phyloP scores from a whole-genome alignment of 2,329 filamentous ascomycete species.

The Aspergillus aculeatus region DNA sequence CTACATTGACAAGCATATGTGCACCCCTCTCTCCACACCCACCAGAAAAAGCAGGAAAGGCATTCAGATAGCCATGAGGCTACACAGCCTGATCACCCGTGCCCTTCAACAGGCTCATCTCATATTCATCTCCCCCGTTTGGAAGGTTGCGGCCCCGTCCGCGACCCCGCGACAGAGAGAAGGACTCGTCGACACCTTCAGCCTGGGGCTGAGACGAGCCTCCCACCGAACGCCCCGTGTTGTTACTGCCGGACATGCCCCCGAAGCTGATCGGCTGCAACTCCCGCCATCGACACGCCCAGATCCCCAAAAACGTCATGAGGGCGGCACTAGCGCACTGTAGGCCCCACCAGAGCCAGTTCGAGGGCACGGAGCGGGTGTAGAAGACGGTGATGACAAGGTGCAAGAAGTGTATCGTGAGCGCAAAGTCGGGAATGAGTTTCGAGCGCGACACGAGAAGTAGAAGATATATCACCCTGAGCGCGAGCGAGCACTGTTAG shows the following conservation, averaged over 20 bases:
- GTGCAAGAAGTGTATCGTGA: constrained; percentile 84
- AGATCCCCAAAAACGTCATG: constrained; percentile 74
- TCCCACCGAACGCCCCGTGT: constrained; percentile 14
- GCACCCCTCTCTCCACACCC: constrained; percentile 4
- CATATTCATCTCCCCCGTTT: constrained; percentile 29
- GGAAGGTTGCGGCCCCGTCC: constrained; percentile 31
- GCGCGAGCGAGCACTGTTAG: not conserved
- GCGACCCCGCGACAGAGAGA: constrained; percentile 30
- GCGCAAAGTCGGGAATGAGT: constrained; percentile 88
- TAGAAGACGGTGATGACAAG: constrained; percentile 76
- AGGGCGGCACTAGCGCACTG: constrained; percentile 60
- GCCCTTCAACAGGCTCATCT: constrained; percentile 35
- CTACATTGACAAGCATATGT: not conserved
- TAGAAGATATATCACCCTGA: constrained; percentile 78
- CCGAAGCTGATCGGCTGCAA: constrained; percentile 83
- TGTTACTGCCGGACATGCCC: constrained; percentile 42
- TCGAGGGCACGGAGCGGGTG: constrained; percentile 70
- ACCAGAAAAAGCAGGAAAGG: constrained; percentile 5
- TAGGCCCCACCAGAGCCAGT: constrained; percentile 82
- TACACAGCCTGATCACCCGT: constrained; percentile 31
- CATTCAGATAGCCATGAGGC: not conserved
- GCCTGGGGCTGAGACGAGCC: constrained; percentile 9
- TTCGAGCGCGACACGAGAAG: constrained; percentile 84
- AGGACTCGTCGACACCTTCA: constrained; percentile 21
- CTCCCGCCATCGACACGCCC: constrained; percentile 89